Base-by-base conservation (phyloP, 108 stramenopile genomes). In the Skeletonema marinoi region DNA sequence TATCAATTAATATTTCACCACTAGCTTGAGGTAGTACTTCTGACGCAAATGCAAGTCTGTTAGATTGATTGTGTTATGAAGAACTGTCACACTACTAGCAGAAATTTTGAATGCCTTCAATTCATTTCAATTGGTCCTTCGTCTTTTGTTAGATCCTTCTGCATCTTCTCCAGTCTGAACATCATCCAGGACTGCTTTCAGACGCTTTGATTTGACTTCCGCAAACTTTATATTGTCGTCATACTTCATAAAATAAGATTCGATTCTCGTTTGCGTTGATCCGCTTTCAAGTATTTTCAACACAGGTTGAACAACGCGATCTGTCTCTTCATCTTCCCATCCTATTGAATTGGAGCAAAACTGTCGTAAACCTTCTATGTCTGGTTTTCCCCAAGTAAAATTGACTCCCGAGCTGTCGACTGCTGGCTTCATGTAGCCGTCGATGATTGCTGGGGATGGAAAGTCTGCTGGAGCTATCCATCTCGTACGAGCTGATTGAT, bases 161-260 rank as follows among this genome's bases (percentile, higher is more conserved):
- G 7, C 3, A 29, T 10, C 19, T 8, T 25, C 54, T 25, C n/a
- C 6, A 29, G 54, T 56, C 14, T 79, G 70, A 25, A 80, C 70
- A 17, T 83, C 68, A 41, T 68, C 54, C 36, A 94, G 74, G 17
- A 87, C 91, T 32, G 46, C 41, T 64, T 80, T 87, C 36, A 94
- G 68, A 30, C 93, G 80, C 64, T 88, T 90, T 50, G 88, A 89
- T 58, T 65, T 59, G 32, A 93, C 88, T 60, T 94, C 82, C 9
- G 97, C 98, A 77, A 98, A 97, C 66, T 88, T 92, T 46, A 92
- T 85, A 17, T 93, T 88, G 79, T 98, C 98, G 65, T 97, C 93
- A 86, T 98, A 98, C 29, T 80, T 78, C 91, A 95, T 93, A 78
- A 94, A 98, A 66, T 87, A 96, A 3, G 95, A 88, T 51, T 99